Evolutionary conservation across 345 rosid genomes (phyloP).

Genomic region (Populus tremula): DNA sequence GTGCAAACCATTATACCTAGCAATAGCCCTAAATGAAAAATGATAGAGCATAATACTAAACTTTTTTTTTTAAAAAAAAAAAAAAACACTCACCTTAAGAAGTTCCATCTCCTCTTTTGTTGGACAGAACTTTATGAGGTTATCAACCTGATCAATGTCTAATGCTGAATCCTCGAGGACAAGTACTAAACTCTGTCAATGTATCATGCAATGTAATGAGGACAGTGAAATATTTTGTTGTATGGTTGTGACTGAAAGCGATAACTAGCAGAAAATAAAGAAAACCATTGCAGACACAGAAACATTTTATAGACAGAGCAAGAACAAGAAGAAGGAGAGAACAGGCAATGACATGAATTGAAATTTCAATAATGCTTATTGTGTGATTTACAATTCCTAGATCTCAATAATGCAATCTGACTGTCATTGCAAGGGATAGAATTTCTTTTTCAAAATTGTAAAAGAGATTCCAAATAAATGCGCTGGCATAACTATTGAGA

Average conservation of each 20-base stretch:
- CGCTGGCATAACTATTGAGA: neutral
- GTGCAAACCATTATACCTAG: neutral
- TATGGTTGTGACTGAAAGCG: neutral
- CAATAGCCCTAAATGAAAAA: neutral
- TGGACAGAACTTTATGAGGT: constrained; percentile 84
- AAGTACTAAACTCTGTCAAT: constrained; percentile 67
- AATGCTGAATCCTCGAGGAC: constrained; percentile 74
- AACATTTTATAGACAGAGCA: neutral
- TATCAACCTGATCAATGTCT: constrained; percentile 86
- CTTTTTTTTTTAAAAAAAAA: neutral
- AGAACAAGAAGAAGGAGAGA: neutral
- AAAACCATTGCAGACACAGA: neutral
- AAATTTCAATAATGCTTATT: neutral
- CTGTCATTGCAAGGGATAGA: neutral
- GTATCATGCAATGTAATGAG: constrained; percentile 16
- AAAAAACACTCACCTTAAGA: constrained; percentile 42
- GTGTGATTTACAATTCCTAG: neutral
- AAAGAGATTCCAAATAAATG: neutral
- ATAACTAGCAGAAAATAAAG: neutral
- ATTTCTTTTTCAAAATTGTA: neutral
- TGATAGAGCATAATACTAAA: neutral
- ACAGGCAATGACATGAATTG: neutral
- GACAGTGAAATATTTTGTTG: constrained; percentile 2
- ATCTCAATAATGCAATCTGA: neutral
- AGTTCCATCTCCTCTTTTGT: constrained; percentile 92